Evolutionary conservation across 257 asterid species (phyloP), one percentile per base, ranked within the genome.

Genomic region (Primulina eburnea): DNA sequence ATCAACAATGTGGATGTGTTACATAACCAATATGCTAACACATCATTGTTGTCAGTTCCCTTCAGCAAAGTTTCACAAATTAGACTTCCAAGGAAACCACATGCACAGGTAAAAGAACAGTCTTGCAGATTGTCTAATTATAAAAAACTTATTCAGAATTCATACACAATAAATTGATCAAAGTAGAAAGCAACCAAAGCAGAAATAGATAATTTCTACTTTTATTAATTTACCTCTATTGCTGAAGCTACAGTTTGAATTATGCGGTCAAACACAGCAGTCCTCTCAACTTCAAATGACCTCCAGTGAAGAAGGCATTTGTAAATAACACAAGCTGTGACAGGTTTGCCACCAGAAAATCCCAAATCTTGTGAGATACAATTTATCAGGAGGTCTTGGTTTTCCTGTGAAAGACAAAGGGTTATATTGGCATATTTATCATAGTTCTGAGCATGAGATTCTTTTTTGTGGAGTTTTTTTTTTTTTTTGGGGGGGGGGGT

Each of bases 241-340:
- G 96, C 85, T 34, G 97, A 89, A 62, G 97, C 94, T 68, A 93
- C 76, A 14, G 91, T 80, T 76, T 90, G 96, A 73, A 93, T 93
- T 70, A 93, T 85, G 60, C 96, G 89, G 82, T 93, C 99, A 82
- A 93, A 93, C 69, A 93, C 97, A 40, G 82, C 89, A 62, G 99
- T 93, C 73, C 97, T 89, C 84, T 93, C 99, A 68, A 93, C 99
- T 87, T 93, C 99, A 70, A 90, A 93, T 71, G 97, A 90, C 77
- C 99, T 89, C 99, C 99, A 93, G 73, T 93, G 99, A 62, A 89
- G 96, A 77, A 93, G 97, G 81, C 96, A 82, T 83, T 93, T 93
- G 87, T 93, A 93, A 62, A 93, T 88, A 73, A 93, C 79, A 85
- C 96, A 89, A 71, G 99, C 99, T 57, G 97, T 95, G 56, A 90